phyloP scores from a whole-genome alignment of 768 basidiomycete genomes.

The Amanita polypyramis region DNA sequence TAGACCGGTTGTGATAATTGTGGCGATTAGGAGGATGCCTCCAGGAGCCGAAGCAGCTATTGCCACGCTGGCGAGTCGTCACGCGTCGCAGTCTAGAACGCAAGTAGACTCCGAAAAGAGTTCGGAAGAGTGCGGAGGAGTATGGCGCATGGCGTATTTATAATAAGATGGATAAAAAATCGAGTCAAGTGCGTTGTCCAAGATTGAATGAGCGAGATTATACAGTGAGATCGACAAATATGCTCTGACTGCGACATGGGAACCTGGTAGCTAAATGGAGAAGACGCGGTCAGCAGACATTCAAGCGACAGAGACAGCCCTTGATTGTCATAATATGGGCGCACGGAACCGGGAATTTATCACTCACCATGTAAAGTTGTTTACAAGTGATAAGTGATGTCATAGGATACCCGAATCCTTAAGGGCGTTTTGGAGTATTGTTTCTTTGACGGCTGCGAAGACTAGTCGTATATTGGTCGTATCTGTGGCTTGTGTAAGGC shows the following conservation, averaged over 20 bases:
- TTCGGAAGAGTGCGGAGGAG: no score
- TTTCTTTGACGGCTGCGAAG: conserved; percentile 86
- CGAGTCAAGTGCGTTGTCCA: no score
- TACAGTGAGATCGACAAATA: not conserved
- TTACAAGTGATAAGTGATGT: conserved; percentile 14
- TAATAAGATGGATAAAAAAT: no score
- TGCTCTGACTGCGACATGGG: not conserved
- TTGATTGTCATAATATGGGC: not conserved
- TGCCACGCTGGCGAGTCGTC: not conserved
- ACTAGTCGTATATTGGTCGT: conserved; percentile 75
- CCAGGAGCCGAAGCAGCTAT: not conserved
- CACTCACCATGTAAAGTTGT: not conserved
- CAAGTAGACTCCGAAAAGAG: not conserved
- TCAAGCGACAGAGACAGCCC: not conserved
- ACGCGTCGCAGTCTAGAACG: not conserved
- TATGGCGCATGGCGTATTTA: no score
- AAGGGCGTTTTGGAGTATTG: conserved; percentile 83
- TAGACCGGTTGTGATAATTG: not conserved
- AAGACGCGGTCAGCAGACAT: not conserved
- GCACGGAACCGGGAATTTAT: not conserved
- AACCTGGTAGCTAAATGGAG: not conserved
- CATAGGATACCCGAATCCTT: conserved; percentile 76
- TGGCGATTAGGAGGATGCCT: no score
- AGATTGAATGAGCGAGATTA: not conserved
- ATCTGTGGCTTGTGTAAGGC: conserved; percentile 83